Conservation (phyloP, 202 grass and related monocot species). For the Elaeis oleifera region DNA sequence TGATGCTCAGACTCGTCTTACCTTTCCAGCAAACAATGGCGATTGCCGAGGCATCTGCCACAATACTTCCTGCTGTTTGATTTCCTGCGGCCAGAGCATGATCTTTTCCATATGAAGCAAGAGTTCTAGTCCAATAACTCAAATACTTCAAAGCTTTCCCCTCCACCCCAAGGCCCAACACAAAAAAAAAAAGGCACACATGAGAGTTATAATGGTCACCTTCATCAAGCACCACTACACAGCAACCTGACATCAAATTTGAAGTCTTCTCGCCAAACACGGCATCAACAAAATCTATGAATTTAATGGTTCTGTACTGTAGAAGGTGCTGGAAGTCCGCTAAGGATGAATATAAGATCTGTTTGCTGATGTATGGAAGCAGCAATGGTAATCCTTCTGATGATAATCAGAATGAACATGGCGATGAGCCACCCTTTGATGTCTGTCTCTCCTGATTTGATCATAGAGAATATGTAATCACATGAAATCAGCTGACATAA, state of each 20-base stretch:
- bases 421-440: slow-evolving; percentile 50
- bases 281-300: slow-evolving; percentile 73
- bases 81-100: slow-evolving; percentile 31
- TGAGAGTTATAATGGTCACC: slow-evolving; percentile 26
- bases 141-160: too few relatives aligned
- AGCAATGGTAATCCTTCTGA: slow-evolving; percentile 84
- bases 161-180: too few relatives aligned
- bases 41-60: slow-evolving; percentile 49
- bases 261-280: slow-evolving; percentile 59
- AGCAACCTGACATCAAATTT: slow-evolving; percentile 59
- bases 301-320: slow-evolving; percentile 76
- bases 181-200: not conserved
- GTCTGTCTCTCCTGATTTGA: slow-evolving; percentile 73
- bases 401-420: slow-evolving; percentile 74
- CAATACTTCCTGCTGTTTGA: slow-evolving; percentile 30
- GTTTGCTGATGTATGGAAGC: slow-evolving; percentile 74
- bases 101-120: too few relatives aligned
- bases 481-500: not conserved
- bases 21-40: slow-evolving; percentile 93
- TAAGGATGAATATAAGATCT: slow-evolving; percentile 57
- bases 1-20: slow-evolving; percentile 80
- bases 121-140: too few relatives aligned
- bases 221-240: slow-evolving; percentile 54
- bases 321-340: slow-evolving; percentile 77
- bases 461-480: not conserved